These are phyloP conservation scores for Lentinula sp. DNA, from an alignment of 768 basidiomycete genomes.

Conservation along the genomic window DNA sequence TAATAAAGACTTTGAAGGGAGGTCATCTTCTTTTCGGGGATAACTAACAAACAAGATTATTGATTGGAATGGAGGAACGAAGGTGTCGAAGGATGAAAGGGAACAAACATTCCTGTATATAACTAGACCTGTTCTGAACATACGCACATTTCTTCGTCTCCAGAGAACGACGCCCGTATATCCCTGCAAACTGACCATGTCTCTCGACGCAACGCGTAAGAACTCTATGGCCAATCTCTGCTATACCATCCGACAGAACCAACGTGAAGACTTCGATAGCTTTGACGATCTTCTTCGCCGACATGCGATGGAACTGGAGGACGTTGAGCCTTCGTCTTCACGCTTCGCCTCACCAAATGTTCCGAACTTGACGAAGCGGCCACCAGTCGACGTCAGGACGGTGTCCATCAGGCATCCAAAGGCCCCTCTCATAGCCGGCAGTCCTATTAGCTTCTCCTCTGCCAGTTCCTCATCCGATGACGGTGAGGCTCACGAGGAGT, in stretches of 20 bases:
- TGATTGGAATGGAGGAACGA: neutral
- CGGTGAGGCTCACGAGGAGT: neutral
- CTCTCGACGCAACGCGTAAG: neutral
- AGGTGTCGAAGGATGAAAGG: neutral
- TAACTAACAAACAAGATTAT: neutral
- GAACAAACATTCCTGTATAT: neutral
- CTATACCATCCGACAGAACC: neutral
- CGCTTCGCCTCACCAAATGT: neutral
- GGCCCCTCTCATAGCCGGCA: neutral
- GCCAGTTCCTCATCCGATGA: neutral
- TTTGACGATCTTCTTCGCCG: neutral
- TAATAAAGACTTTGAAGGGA: neutral
- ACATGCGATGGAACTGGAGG: neutral
- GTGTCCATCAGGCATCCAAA: neutral
- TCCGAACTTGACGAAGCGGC: neutral
- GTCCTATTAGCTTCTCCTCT: neutral
- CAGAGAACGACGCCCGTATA: neutral
- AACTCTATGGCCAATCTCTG: constrained; percentile 2
- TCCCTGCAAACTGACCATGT: neutral
- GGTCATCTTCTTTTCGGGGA: neutral
- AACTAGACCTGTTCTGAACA: too few species aligned
- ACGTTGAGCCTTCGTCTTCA: neutral
- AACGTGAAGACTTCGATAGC: neutral
- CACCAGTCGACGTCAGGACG: neutral
- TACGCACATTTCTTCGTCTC: neutral